Percentiles rank a stretch among this genome's conserved stretches.
These are phyloP conservation scores for Aspergillus brunneoviolaceus DNA, from an alignment of 2,329 filamentous ascomycete genomes.

Conservation along the genomic window DNA sequence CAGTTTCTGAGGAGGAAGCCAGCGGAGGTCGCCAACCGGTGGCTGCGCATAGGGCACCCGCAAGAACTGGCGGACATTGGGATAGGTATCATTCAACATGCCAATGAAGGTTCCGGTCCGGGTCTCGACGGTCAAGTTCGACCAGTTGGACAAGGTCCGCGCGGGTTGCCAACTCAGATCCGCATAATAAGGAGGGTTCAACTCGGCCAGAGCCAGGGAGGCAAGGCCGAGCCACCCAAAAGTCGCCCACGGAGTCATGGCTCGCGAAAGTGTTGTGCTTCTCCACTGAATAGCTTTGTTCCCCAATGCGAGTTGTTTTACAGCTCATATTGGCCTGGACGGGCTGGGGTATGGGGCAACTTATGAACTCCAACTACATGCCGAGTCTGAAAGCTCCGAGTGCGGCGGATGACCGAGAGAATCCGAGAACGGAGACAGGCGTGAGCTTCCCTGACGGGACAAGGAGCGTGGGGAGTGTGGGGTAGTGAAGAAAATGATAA, in stretches of 20 bases:
- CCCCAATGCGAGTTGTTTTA: background rate
- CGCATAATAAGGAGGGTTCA: slow-evolving; percentile 17
- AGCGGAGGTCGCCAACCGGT: slow-evolving; percentile 5
- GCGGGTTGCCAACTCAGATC: slow-evolving; percentile 18
- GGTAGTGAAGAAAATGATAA: background rate
- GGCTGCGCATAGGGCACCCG: slow-evolving; percentile 37
- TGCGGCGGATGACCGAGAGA: background rate
- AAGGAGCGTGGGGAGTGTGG: background rate
- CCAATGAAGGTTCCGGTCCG: slow-evolving; percentile 28
- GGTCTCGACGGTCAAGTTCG: slow-evolving; percentile 16
- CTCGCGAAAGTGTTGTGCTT: background rate
- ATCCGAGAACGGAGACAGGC: too few relatives aligned
- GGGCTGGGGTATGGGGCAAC: background rate
- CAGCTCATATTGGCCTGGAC: background rate
- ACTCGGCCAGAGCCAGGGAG: background rate
- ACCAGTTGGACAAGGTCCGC: slow-evolving; percentile 18
- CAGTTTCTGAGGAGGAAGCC: slow-evolving; percentile 30
- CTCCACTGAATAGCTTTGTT: background rate
- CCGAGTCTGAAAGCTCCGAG: background rate
- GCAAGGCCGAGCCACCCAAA: background rate
- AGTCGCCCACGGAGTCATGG: background rate
- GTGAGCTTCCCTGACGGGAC: background rate
- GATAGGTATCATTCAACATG: slow-evolving; percentile 32
- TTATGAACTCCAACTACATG: background rate
- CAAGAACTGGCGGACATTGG: slow-evolving; percentile 40